phyloP scores from a whole-genome alignment of 2,329 filamentous ascomycete species.

The Helotiales sp. region DNA sequence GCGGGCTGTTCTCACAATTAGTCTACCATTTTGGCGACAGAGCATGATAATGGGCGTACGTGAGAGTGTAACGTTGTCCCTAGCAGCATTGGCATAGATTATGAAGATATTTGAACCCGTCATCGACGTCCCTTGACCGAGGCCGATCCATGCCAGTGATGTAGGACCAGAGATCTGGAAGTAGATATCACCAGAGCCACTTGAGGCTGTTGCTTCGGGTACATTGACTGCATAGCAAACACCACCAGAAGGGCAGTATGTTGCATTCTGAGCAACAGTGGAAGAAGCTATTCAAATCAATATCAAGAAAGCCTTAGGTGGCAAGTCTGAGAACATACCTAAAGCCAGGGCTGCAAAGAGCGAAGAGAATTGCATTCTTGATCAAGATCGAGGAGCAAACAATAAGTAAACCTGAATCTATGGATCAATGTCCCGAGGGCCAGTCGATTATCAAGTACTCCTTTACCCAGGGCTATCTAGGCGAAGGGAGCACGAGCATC shows the following conservation, averaged over 20 bases:
- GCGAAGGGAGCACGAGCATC: neutral
- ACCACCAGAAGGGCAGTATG: slow-evolving; percentile 21
- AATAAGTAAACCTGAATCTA: neutral
- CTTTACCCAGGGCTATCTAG: neutral
- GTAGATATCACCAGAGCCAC: slow-evolving; percentile 54
- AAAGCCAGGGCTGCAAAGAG: slow-evolving; percentile 17
- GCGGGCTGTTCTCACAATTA: too few species aligned
- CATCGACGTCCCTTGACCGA: slow-evolving; percentile 58
- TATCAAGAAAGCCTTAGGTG: neutral
- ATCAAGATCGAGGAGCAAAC: neutral
- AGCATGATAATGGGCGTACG: too few species aligned
- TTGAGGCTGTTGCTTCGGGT: slow-evolving; percentile 49
- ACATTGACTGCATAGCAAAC: slow-evolving; percentile 53
- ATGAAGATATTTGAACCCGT: slow-evolving; percentile 57
- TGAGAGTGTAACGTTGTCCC: slow-evolving; percentile 58
- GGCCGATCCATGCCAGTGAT: slow-evolving; percentile 51
- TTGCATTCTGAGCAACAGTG: slow-evolving; percentile 21
- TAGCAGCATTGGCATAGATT: slow-evolving; percentile 51
- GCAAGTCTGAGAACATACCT: slow-evolving; percentile 9
- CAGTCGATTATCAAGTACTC: neutral
- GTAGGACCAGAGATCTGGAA: slow-evolving; percentile 56
- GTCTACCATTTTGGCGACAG: too few species aligned
- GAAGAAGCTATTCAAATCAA: slow-evolving; percentile 24
- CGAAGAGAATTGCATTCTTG: slow-evolving; percentile 5
- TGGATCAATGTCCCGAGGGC: neutral